Conservation (phyloP, 1,284 basidiomycete genomes). For the Heterobasidion occidentale region DNA sequence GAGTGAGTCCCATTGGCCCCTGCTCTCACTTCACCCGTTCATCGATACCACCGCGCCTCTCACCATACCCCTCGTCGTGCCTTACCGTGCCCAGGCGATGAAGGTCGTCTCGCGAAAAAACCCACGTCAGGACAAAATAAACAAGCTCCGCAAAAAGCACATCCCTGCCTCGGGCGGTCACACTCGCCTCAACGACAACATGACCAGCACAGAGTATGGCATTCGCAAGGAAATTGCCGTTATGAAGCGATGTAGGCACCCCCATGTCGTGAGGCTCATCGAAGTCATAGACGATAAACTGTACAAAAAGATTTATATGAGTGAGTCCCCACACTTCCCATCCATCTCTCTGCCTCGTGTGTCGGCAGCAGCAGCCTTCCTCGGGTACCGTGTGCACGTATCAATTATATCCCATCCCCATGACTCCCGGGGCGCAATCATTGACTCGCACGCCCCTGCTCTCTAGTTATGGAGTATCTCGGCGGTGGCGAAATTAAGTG, state of each 20-base stretch:
- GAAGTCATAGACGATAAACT: constrained; percentile 95
- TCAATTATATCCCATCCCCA: constrained; percentile 1
- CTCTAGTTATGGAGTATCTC: constrained; percentile 89
- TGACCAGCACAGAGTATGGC: constrained; percentile 71
- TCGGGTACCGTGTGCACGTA: neutral
- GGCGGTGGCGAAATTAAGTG: constrained; percentile 92
- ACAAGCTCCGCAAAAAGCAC: constrained; percentile 46
- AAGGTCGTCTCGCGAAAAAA: constrained; percentile 70
- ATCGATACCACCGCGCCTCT: neutral
- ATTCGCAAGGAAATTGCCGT: constrained; percentile 92
- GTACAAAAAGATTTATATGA: constrained; percentile 89
- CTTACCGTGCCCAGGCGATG: constrained; percentile 59
- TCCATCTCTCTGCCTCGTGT: neutral
- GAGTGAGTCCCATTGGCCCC: constrained; percentile 23
- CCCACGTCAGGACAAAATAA: constrained; percentile 45
- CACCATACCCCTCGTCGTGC: neutral
- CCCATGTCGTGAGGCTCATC: constrained; percentile 85
- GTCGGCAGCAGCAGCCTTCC: neutral
- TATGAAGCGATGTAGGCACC: constrained; percentile 93
- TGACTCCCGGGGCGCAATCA: neutral
- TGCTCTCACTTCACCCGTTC: neutral
- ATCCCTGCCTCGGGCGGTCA: constrained; percentile 45
- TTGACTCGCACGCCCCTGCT: neutral
- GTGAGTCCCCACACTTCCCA: constrained; percentile 36
- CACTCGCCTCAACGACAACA: constrained; percentile 47